These are phyloP conservation scores for Cytospora chrysosperma DNA, from an alignment of 2,329 filamentous ascomycete species.

Conservation along the genomic window DNA sequence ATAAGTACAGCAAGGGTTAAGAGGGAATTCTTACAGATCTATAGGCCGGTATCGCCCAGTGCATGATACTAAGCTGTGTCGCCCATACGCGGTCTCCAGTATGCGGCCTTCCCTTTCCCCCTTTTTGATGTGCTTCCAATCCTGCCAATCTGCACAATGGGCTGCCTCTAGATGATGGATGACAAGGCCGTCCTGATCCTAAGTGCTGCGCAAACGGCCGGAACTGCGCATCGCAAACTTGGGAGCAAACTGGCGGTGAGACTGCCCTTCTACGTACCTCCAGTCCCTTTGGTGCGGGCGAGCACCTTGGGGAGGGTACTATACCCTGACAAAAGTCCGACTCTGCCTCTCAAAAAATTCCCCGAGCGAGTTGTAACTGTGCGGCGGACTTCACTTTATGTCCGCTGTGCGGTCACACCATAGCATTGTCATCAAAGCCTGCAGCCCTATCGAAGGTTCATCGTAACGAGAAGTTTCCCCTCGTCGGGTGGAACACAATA, in stretches of 20 bases:
- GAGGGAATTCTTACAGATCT: not conserved
- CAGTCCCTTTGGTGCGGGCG: not conserved
- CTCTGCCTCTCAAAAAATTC: not conserved
- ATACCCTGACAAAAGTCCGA: not conserved
- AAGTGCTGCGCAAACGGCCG: slow-evolving; percentile 20
- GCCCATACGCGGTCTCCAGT: slow-evolving; percentile 12
- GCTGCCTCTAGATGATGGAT: not conserved
- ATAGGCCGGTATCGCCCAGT: not conserved
- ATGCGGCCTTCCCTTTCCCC: slow-evolving; percentile 29
- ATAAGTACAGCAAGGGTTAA: slow-evolving; percentile 1
- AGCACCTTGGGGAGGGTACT: not conserved
- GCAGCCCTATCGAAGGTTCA: not conserved
- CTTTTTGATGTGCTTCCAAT: slow-evolving; percentile 19
- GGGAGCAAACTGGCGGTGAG: slow-evolving; percentile 21
- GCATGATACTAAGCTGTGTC: not conserved
- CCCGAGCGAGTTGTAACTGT: not conserved
- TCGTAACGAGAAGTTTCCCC: not conserved
- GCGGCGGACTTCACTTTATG: not conserved
- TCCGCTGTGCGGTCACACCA: not conserved
- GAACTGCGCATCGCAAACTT: slow-evolving; percentile 12
- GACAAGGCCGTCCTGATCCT: not conserved
- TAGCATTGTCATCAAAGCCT: not conserved
- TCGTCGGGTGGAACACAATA: not conserved
- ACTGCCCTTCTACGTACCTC: not conserved
- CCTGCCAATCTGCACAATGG: slow-evolving; percentile 11